Percentiles rank a stretch among this genome's conserved stretches.
Evolutionary conservation across 192 early-diverging fungal species (phyloP).

Genomic region (Coemansia sp.): DNA sequence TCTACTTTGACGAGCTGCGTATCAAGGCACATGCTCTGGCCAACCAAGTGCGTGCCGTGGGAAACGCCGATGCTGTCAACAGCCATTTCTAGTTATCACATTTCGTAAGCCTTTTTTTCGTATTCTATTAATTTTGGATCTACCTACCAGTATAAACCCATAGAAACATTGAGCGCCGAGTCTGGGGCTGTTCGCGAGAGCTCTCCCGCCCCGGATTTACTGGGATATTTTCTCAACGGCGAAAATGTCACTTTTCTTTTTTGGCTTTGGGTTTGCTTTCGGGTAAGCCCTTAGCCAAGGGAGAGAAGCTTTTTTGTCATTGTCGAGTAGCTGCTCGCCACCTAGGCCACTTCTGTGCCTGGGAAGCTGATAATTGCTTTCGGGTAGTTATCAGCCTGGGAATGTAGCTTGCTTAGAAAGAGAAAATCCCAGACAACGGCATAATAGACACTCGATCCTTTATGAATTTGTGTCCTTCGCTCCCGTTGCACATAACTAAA

Average conservation of each 20-base stretch:
- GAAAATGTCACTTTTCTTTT: neutral
- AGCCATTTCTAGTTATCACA: neutral
- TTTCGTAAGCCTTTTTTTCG: neutral
- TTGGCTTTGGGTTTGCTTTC: neutral
- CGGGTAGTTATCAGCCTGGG: neutral
- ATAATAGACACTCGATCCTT: slow-evolving; percentile 13
- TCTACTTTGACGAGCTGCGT: slow-evolving; percentile 65
- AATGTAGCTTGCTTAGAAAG: slow-evolving; percentile 19
- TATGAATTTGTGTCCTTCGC: slow-evolving; percentile 20
- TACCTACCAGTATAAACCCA: neutral
- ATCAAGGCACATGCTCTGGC: slow-evolving; percentile 59
- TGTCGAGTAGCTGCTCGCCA: slow-evolving; percentile 17
- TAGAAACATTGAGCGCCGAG: neutral
- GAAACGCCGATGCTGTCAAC: slow-evolving; percentile 2
- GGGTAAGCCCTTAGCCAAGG: neutral
- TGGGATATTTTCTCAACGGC: neutral
- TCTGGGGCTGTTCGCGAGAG: neutral
- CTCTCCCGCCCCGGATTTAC: neutral
- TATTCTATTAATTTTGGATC: neutral
- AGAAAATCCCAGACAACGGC: slow-evolving; percentile 16
- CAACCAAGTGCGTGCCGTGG: slow-evolving; percentile 44
- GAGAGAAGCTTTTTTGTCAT: slow-evolving; percentile 1
- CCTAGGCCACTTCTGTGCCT: neutral
- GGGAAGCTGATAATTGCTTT: neutral
- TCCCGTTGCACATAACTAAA: slow-evolving; percentile 27